Percentiles rank a stretch among this genome's conserved stretches.
These are phyloP conservation scores for Taphrina flavorubra DNA, from an alignment of 1,139 yeast genomes.

Conservation along the genomic window DNA sequence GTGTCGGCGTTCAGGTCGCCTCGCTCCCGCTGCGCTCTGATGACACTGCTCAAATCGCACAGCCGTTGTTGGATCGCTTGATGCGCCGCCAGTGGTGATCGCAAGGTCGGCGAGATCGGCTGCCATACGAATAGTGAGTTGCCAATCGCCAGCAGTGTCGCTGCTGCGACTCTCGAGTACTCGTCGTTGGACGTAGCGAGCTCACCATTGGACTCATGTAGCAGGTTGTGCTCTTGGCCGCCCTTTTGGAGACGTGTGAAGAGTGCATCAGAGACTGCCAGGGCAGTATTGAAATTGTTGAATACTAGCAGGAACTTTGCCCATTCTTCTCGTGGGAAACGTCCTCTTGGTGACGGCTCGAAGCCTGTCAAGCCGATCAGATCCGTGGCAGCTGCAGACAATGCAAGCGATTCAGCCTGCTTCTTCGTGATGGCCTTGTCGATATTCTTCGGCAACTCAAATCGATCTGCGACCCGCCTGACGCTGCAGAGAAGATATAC, in stretches of 20 bases:
- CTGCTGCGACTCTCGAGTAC: constrained; percentile 17
- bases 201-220: background rate
- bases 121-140: constrained; percentile 26
- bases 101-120: constrained; percentile 27
- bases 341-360: constrained; percentile 32
- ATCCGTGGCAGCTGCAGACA: constrained; percentile 24
- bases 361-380: constrained; percentile 23
- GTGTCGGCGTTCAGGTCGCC: constrained; percentile 12
- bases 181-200: constrained; percentile 2
- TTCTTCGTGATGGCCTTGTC: constrained; percentile 32
- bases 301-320: constrained; percentile 12
- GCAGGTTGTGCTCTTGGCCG: background rate
- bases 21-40: background rate
- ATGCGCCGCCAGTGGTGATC: constrained; percentile 29
- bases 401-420: constrained; percentile 18
- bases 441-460: constrained; percentile 17
- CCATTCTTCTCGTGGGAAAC: constrained; percentile 28
- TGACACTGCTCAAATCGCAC: background rate
- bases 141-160: constrained; percentile 19
- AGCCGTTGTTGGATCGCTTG: constrained; percentile 19
- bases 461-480: constrained; percentile 16
- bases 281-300: constrained; percentile 26
- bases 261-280: constrained; percentile 31
- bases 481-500: constrained; percentile 19
- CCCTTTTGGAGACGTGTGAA: constrained; percentile 10